These are phyloP conservation scores for Populus nigra DNA, from an alignment of 345 rosid genomes.

Conservation along the genomic window DNA sequence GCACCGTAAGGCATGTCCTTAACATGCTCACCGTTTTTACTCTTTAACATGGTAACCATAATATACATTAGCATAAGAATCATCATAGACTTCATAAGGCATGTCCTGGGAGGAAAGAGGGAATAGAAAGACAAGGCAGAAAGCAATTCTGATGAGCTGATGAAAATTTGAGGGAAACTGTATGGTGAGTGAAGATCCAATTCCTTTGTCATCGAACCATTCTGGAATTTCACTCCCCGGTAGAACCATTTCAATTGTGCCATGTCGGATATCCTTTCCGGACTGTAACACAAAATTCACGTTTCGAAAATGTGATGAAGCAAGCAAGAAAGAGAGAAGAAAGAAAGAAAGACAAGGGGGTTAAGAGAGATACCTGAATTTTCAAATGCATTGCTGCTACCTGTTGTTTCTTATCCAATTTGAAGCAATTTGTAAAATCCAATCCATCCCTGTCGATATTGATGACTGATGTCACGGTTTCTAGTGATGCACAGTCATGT, in stretches of 20 bases:
- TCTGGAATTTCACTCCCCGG: slow-evolving; percentile 19
- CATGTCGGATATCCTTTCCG: too few relatives aligned
- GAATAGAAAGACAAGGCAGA: not conserved
- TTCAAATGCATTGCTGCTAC: not conserved
- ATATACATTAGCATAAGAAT: too few relatives aligned
- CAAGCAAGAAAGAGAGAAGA: not conserved
- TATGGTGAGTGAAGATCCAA: not conserved
- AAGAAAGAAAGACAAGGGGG: not conserved
- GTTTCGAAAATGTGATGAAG: not conserved
- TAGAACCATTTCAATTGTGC: not conserved
- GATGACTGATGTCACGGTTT: not conserved
- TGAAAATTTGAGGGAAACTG: not conserved
- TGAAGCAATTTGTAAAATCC: not conserved
- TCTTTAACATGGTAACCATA: too few relatives aligned
- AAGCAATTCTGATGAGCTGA: not conserved
- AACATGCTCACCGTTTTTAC: too few relatives aligned
- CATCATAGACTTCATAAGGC: too few relatives aligned
- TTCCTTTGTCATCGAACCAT: slow-evolving; percentile 1
- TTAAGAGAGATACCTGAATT: not conserved
- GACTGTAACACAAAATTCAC: not conserved
- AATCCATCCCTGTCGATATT: too few relatives aligned
- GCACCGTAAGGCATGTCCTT: too few relatives aligned
- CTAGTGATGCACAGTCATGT: not conserved
- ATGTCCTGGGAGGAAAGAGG: too few relatives aligned
- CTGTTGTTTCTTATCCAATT: not conserved